Percentiles rank a stretch among this genome's conserved stretches.
phyloP scores from a whole-genome alignment of 2,329 filamentous ascomycete species.

The Claviceps capensis region DNA sequence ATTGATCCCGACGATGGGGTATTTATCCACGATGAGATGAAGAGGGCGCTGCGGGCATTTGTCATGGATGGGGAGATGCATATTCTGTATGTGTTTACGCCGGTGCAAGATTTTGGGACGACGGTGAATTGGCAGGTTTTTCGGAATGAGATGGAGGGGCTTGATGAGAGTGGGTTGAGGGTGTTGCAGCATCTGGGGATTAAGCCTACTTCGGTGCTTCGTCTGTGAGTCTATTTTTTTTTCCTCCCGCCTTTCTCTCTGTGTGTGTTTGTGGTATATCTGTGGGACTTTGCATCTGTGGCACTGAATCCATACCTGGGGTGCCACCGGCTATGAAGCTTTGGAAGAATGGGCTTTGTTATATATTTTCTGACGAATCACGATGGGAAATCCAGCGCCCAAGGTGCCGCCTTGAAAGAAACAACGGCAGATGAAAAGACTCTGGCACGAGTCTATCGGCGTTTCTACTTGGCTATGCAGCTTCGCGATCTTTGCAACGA shows the following conservation, averaged over 20 bases:
- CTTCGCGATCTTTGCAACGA: constrained; percentile 71
- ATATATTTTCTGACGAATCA: not conserved
- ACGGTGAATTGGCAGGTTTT: constrained; percentile 61
- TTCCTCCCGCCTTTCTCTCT: not conserved
- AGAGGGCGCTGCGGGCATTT: constrained; percentile 53
- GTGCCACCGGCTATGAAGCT: too few species aligned
- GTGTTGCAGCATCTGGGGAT: constrained; percentile 56
- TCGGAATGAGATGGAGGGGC: constrained; percentile 52
- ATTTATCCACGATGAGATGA: constrained; percentile 57
- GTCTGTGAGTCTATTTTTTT: constrained; percentile 37
- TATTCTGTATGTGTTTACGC: constrained; percentile 64
- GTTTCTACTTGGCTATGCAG: constrained; percentile 64
- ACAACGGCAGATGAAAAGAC: constrained; percentile 46
- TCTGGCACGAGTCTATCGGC: constrained; percentile 48
- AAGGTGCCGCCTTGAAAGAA: constrained; percentile 51
- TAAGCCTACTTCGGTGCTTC: constrained; percentile 52
- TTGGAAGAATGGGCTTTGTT: too few species aligned
- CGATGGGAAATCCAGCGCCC: constrained; percentile 38
- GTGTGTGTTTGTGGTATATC: too few species aligned
- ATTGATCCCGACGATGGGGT: constrained; percentile 63
- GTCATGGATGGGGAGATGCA: constrained; percentile 76
- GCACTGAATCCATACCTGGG: too few species aligned
- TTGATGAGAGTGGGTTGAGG: constrained; percentile 59
- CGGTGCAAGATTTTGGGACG: constrained; percentile 43
- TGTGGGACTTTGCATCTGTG: too few species aligned